phyloP scores from a whole-genome alignment of 768 basidiomycete species.

The Tricholoma hemisulphureum region DNA sequence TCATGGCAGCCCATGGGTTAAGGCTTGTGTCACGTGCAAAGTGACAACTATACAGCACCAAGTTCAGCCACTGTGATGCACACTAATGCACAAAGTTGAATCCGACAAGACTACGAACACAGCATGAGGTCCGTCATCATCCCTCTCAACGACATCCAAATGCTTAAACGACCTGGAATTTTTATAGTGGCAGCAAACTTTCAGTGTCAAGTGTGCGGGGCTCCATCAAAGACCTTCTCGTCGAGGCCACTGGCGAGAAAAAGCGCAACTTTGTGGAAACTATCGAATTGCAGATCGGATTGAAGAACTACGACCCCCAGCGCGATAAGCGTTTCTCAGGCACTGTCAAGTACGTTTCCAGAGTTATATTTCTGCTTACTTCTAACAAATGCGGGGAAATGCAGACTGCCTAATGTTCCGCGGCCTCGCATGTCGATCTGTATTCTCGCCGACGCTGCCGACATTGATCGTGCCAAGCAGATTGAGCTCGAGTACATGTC shows the following conservation, averaged over 20 bases:
- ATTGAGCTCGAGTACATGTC: slow-evolving; percentile 99
- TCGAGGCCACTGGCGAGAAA: slow-evolving; percentile 81
- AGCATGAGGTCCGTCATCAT: slow-evolving; percentile 24
- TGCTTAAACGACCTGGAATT: slow-evolving; percentile 20
- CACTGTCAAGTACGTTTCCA: slow-evolving; percentile 77
- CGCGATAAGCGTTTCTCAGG: slow-evolving; percentile 99
- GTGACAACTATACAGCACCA: no score
- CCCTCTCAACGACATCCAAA: not conserved
- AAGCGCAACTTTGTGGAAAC: slow-evolving; percentile 59
- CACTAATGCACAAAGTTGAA: no score
- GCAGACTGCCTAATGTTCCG: slow-evolving; percentile 91
- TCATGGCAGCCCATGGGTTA: no score
- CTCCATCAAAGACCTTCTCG: slow-evolving; percentile 89
- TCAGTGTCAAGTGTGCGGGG: slow-evolving; percentile 99
- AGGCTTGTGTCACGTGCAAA: no score
- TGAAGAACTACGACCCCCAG: slow-evolving; percentile 99
- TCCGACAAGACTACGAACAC: slow-evolving; percentile 23
- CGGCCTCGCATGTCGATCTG: slow-evolving; percentile 98
- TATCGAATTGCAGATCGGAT: slow-evolving; percentile 92
- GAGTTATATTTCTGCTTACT: not conserved
- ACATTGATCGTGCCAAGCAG: slow-evolving; percentile 98
- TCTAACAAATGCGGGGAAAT: not conserved
- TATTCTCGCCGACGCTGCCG: slow-evolving; percentile 98
- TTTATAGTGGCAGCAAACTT: slow-evolving; percentile 61
- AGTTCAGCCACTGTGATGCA: no score